Evolutionary conservation across 345 rosid genomes (phyloP), one percentile per base, ranked within the genome.

Genomic region (Eucalyptus cloeziana): DNA sequence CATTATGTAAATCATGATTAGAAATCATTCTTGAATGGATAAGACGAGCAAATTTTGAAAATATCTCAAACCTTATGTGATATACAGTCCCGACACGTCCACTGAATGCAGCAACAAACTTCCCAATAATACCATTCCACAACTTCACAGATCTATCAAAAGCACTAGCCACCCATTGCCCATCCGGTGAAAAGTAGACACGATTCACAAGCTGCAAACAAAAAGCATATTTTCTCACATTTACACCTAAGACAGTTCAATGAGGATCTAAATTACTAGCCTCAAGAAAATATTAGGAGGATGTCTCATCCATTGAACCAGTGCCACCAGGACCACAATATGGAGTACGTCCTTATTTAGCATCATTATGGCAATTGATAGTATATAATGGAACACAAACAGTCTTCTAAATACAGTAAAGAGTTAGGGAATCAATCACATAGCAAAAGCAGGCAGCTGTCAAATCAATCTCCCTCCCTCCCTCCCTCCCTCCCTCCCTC

Each of bases 121-220:
- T 94, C 87, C 99, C 99, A 7, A 98, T 96, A 31, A 91, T 25
- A 89, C 98, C 99, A 90, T 95, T 95, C 98, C 99, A 98, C 87
- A 98, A 62, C 93, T 95, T 97, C 85, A 97, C 96, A 25, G 99
- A 97, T 92, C 93, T 94, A 91, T 98, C 99, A 86, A 98, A 98
- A 15, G 99, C 99, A 91, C 99, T 97, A 15, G 99, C 99, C 69
- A 98, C 89, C 99, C 98, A 98, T 90, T 94, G 96, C 87, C 99
- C 98, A 92, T 98, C 97, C 87, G 96, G 99, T 90, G 99, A 98
- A 92, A 97, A 95, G 89, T 93, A 96, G 8, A 96, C 99, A 90
- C 95, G 98, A 92, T 96, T 95, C 86, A 95, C 98, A 88, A 96
- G 98, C 99, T 97, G 96, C 89, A 90, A 90, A 44, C 76, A 89